Evolutionary conservation across 2,329 filamentous ascomycete species (phyloP).

Genomic region (Didymella pomorum): DNA sequence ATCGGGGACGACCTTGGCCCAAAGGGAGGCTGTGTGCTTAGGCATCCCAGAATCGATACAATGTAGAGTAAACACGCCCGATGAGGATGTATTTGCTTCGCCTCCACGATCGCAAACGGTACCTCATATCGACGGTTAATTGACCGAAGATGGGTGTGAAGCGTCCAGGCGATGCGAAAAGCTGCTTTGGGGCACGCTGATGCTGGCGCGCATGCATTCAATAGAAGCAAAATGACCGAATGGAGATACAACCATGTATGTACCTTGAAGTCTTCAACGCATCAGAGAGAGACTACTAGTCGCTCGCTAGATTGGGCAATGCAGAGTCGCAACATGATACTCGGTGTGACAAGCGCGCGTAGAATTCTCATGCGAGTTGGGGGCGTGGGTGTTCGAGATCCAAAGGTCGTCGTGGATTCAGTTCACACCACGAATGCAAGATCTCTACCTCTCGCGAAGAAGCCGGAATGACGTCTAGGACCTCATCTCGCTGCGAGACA

Average conservation of each 20-base stretch:
- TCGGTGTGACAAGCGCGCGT: background rate
- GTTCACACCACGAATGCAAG: too few species aligned
- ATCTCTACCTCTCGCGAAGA: too few species aligned
- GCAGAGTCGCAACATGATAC: background rate
- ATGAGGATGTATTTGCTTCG: background rate
- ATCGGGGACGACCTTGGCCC: too few species aligned
- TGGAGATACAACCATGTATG: too few species aligned
- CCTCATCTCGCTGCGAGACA: background rate
- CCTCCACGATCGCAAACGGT: too few species aligned
- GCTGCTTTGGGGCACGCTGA: background rate
- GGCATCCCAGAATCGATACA: constrained; percentile 14
- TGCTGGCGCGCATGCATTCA: constrained; percentile 5
- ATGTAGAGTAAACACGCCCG: background rate
- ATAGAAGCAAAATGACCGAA: too few species aligned
- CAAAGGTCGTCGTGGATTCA: background rate
- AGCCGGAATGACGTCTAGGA: too few species aligned
- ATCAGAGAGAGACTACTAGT: too few species aligned
- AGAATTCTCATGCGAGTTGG: background rate
- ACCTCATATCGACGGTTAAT: too few species aligned
- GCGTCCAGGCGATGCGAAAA: too few species aligned
- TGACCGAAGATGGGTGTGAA: too few species aligned
- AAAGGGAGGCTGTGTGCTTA: constrained; percentile 15
- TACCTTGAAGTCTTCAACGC: too few species aligned
- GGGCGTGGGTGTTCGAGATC: background rate
- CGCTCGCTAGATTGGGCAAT: background rate